Percentiles rank a stretch among this genome's conserved stretches.
These are phyloP conservation scores for Kalaharituber pfeilii DNA, from an alignment of 2,329 filamentous ascomycete genomes.

Conservation along the genomic window DNA sequence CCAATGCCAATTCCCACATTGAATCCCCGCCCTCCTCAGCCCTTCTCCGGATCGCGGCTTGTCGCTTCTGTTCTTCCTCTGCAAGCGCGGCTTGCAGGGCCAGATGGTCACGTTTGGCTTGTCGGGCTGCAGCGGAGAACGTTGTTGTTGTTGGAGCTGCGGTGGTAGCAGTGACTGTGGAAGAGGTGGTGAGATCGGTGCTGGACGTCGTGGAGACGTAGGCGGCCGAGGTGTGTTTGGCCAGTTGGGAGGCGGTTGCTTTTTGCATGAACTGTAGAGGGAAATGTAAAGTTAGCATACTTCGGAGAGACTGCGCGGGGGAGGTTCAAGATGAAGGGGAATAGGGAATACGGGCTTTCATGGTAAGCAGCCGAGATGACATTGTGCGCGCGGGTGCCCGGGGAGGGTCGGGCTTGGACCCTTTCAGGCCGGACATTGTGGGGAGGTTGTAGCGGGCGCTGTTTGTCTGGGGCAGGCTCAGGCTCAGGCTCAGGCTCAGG, in stretches of 20 bases:
- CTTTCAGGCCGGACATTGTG: not conserved
- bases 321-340: conserved; percentile 7
- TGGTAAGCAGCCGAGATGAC: conserved; percentile 75
- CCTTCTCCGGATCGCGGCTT: conserved; percentile 41
- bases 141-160: not conserved
- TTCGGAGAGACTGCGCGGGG: conserved; percentile 2
- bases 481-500: too few species aligned
- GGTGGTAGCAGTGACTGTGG: not conserved
- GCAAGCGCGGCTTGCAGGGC: conserved; percentile 46
- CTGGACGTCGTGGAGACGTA: conserved; percentile 37
- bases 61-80: conserved; percentile 45
- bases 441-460: not conserved
- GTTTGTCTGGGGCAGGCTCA: too few species aligned
- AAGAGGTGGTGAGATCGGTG: conserved; percentile 28
- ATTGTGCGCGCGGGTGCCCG: conserved; percentile 30
- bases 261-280: conserved; percentile 66
- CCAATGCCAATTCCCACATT: conserved; percentile 40
- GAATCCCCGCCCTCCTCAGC: conserved; percentile 49
- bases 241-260: conserved; percentile 43
- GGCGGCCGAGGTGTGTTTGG: conserved; percentile 24
- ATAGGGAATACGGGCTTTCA: conserved; percentile 43
- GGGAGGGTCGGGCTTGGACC: not conserved
- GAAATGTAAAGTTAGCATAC: conserved; percentile 8
- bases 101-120: conserved; percentile 32
- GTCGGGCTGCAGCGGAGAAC: not conserved